These are phyloP conservation scores for Melampsora occidentalis DNA, from an alignment of 1,284 basidiomycete species.

Conservation along the genomic window DNA sequence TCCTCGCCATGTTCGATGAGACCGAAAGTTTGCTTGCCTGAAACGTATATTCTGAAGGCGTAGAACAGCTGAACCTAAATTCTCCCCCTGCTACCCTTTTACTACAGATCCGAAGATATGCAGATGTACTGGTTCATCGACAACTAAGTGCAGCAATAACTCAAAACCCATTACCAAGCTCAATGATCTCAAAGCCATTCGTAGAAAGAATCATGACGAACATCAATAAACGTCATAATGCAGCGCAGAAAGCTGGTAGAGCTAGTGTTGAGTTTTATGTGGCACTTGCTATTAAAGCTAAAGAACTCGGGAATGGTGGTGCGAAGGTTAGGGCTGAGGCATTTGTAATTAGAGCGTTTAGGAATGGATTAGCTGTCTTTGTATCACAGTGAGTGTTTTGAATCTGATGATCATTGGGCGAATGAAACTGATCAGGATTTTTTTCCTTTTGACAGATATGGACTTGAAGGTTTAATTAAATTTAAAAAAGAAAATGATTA, in stretches of 20 bases:
- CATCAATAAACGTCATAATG: constrained; percentile 86
- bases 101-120: constrained; percentile 47
- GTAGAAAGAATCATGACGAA: constrained; percentile 83
- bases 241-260: constrained; percentile 94
- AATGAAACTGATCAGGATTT: background rate
- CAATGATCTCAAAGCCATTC: constrained; percentile 80
- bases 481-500: constrained; percentile 52
- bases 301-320: constrained; percentile 54
- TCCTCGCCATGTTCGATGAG: constrained; percentile 8
- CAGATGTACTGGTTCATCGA: constrained; percentile 89
- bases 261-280: constrained; percentile 98
- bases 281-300: constrained; percentile 72
- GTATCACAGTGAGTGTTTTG: constrained; percentile 72
- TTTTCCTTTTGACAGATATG: constrained; percentile 44
- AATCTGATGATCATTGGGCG: background rate
- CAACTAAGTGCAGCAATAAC: constrained; percentile 88
- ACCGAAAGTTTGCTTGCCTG: background rate
- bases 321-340: constrained; percentile 60
- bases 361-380: constrained; percentile 93
- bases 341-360: constrained; percentile 89
- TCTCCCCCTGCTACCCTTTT: constrained; percentile 64
- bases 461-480: constrained; percentile 52
- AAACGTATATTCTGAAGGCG: background rate
- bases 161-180: constrained; percentile 76
- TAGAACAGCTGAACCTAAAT: constrained; percentile 71